A percentile compares a stretch with the other conserved stretches of the same genome.
Evolutionary conservation across 768 basidiomycete species (phyloP).

Genomic region (Mycena indigotica): DNA sequence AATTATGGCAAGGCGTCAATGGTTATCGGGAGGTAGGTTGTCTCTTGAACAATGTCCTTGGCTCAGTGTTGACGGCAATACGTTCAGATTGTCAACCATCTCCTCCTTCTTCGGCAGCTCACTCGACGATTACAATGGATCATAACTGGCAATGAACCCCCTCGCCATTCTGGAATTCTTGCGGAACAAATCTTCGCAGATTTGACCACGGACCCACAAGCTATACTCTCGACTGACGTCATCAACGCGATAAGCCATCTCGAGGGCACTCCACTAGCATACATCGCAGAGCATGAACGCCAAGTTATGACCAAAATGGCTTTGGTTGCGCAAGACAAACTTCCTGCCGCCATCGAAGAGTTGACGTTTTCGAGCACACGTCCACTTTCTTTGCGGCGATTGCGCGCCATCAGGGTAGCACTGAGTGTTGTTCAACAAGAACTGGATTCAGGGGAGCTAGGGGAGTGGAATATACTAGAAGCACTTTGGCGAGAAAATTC

Average conservation of each 20-base stretch:
- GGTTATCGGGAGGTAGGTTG: slow-evolving; percentile 70
- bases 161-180: slow-evolving; percentile 62
- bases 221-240: slow-evolving; percentile 61
- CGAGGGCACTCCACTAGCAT: slow-evolving; percentile 56
- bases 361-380: slow-evolving; percentile 50
- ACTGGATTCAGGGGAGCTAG: slow-evolving; percentile 50
- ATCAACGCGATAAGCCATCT: slow-evolving; percentile 61
- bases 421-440: slow-evolving; percentile 58
- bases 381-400: slow-evolving; percentile 52
- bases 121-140: slow-evolving; percentile 74
- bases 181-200: slow-evolving; percentile 70
- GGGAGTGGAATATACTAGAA: slow-evolving; percentile 57
- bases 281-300: slow-evolving; percentile 62
- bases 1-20: slow-evolving; percentile 65
- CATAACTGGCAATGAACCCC: slow-evolving; percentile 61
- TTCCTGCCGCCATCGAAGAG: slow-evolving; percentile 65
- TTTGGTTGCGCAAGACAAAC: slow-evolving; percentile 67
- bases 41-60: not conserved
- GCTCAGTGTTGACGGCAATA: slow-evolving; percentile 14
- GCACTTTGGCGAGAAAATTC: slow-evolving; percentile 62
- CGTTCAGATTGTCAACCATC: slow-evolving; percentile 70
- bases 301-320: slow-evolving; percentile 63
- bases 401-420: slow-evolving; percentile 66
- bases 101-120: slow-evolving; percentile 72
- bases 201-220: slow-evolving; percentile 60